Conservation (phyloP, 208 protist genomes). For the Wallacemonas collosoma region DNA sequence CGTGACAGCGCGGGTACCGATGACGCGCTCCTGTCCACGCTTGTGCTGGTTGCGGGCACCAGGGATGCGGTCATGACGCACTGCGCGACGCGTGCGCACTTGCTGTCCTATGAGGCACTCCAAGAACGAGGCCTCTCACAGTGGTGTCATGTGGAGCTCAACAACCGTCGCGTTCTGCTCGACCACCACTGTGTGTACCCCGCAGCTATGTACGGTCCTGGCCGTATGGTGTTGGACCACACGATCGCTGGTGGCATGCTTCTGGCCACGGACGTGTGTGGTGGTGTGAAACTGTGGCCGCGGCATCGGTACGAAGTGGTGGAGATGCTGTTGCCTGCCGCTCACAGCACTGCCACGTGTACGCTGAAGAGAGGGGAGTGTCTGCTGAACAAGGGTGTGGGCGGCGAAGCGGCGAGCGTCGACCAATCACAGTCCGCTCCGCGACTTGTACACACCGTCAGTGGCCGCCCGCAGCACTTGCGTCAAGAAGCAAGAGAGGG, state of each 20-base stretch:
- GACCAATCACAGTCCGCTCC: neutral
- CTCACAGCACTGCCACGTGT: constrained; percentile 28
- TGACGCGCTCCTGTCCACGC: constrained; percentile 11
- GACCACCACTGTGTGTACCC: constrained; percentile 86
- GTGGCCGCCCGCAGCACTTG: constrained; percentile 5
- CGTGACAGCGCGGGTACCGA: neutral
- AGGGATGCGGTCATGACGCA: constrained; percentile 43
- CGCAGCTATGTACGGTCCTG: constrained; percentile 59
- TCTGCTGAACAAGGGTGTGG: constrained; percentile 5
- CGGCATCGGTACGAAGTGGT: constrained; percentile 68
- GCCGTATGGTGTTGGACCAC: constrained; percentile 63
- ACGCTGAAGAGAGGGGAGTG: neutral
- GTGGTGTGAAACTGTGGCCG: constrained; percentile 76
- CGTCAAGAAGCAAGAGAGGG: neutral
- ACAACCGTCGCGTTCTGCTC: constrained; percentile 69
- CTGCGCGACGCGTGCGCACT: constrained; percentile 56
- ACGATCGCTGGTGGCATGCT: constrained; percentile 62
- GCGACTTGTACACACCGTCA: constrained; percentile 2
- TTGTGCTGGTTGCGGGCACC: constrained; percentile 28
- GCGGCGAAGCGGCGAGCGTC: neutral
- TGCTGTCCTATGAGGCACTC: constrained; percentile 46
- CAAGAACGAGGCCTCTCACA: constrained; percentile 38
- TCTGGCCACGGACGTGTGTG: constrained; percentile 72
- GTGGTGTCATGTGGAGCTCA: constrained; percentile 69
- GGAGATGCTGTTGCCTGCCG: constrained; percentile 63